Percentiles rank a stretch among this genome's conserved stretches.
Conservation (phyloP, 2,329 filamentous ascomycete species). For the Trichoderma sp. region DNA sequence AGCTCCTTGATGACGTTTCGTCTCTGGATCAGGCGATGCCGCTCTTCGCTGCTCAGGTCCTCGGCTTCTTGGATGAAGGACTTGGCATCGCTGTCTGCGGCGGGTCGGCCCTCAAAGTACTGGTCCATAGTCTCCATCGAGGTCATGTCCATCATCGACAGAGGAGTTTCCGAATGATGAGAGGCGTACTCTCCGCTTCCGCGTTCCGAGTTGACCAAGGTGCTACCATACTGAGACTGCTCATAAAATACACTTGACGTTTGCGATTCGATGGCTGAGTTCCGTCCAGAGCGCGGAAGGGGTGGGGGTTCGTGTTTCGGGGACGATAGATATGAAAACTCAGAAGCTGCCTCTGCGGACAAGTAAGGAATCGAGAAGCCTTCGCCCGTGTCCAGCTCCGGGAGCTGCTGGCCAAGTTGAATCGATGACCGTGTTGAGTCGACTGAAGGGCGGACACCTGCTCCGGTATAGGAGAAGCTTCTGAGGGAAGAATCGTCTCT, state of each 20-base stretch:
- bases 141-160: conserved; percentile 44
- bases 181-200: conserved; percentile 45
- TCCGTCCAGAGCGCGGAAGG: conserved; percentile 40
- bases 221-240: conserved; percentile 38
- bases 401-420: conserved; percentile 38
- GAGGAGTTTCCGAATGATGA: conserved; percentile 43
- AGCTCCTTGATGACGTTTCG: conserved; percentile 86
- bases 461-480: conserved; percentile 20
- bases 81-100: conserved; percentile 38
- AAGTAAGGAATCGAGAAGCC: conserved; percentile 50
- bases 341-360: conserved; percentile 33
- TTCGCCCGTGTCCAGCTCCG: conserved; percentile 50
- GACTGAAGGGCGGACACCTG: conserved; percentile 26
- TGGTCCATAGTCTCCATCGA: conserved; percentile 44
- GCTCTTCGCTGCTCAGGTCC: conserved; percentile 51
- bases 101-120: conserved; percentile 36
- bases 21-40: conserved; percentile 73
- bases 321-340: conserved; percentile 34
- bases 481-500: conserved; percentile 22
- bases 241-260: conserved; percentile 41
- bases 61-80: conserved; percentile 38
- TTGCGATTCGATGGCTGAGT: conserved; percentile 39
- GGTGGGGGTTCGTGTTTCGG: conserved; percentile 53
- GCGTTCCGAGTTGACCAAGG: conserved; percentile 42
- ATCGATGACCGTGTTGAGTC: conserved; percentile 29